Evolutionary conservation across 371 early-diverging fungal genomes (phyloP), one percentile per base, ranked within the genome.

Genomic region (Funneliformis caledonium): DNA sequence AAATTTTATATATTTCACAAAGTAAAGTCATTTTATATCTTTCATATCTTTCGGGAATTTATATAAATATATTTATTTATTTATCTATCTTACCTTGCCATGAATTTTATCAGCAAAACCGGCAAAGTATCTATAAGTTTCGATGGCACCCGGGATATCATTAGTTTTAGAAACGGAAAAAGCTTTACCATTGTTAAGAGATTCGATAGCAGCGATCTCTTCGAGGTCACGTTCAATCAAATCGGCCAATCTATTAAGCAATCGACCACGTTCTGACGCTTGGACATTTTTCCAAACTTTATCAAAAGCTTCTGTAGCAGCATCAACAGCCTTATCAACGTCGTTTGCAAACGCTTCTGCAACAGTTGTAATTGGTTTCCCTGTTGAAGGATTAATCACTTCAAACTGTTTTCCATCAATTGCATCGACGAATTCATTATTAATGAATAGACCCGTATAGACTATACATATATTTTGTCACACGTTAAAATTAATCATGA

Each of bases 31-130:
- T 3, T 37, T 37, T 37, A 37, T 37, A 37, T 37, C 37, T 37
- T 37, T 37, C 37, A 26, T 26, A 26, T 26, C 26, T 26, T 26
- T 26, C 26, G 26, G 26, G 26, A 26, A 26, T 26, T 26, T 26
- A 26, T 26, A 26, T 26, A 26, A 26, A 26, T 37, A 37, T 37
- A 37, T 37, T 37, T n/a, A n/a, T n/a, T 37, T 37, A 2, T 37
- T 37, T 37, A 37, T 26, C 26, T 26, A 42, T 64, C 64, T 26
- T 37, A 37, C 83, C 82, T 87, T 79, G 47, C 91, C 91, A 75
- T 92, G 88, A n/a, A 93, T 85, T 86, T 94, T 94, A 83, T 96
- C 94, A n/a, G 95, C 92, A 83, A 91, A 93, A 10, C 95, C 95
- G 9, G 95, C 95, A 87, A 91, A 95, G 83, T 93, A 93, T 77